Base-by-base conservation (phyloP, 2,329 filamentous ascomycete species). In the Penicillium sp. region DNA sequence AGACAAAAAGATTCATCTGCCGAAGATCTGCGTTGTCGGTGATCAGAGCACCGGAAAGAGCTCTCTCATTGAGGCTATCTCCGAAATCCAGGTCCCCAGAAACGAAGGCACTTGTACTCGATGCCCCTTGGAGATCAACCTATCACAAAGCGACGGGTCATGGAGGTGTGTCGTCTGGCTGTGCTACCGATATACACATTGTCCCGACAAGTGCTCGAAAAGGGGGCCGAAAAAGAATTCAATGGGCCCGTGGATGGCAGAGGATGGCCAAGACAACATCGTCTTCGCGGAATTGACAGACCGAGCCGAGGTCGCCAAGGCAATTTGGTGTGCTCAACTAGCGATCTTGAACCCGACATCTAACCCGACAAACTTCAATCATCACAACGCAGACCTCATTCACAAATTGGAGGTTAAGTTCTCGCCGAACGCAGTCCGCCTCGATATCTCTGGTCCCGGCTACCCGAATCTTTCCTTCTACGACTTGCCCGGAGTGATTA, bases 11-110 rank as follows among this genome's bases (percentile, higher is more conserved):
- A 83, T 91, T 0, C 83, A 84, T 0, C 77, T 96, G 0, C 91
- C 92, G 0, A 90, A 91, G 62, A 85, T 95, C 9, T 89, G 93
- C 5, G 83, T 96, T 0, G 85, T 96, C 0, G 92, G 92, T 0
- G 91, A 96, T 46, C 92, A 96, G 66, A 90, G 85, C 0, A 88
- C 91, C 0, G 92, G 92, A 0, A 96, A 96, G 68, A 91, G 87
- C 0, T 91, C 81, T 0, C 67, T 83, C 0, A 81, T 82, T 48
- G 86, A 86, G 11, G 86, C 83, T 0, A 82, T 89, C 55, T 75
- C 44, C 0, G 88, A 87, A 4, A 86, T 94, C 22, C 86, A 86
- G 18, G 83, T 93, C 0, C 91, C 91, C 0, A 81, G 88, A 1
- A 84, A 82, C 39, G 82, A 83, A 4, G 88, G 87, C 0, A 89